Evolutionary conservation across 2,329 filamentous ascomycete species (phyloP).

Genomic region (Chaetomiaceae sp.): DNA sequence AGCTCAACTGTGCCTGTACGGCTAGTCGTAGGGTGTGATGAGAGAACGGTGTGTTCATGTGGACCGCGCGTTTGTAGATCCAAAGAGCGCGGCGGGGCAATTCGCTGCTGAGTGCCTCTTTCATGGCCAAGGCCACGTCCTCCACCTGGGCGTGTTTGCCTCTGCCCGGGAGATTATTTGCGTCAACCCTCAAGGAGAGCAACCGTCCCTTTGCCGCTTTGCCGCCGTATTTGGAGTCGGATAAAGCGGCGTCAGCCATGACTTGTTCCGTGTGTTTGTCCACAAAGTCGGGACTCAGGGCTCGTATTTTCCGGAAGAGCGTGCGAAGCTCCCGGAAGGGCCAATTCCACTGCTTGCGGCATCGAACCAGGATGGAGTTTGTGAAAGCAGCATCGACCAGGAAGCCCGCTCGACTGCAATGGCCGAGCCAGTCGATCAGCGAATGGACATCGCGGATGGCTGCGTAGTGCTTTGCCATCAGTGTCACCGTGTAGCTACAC

Average conservation of each 20-base stretch:
- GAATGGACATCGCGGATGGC: slow-evolving; percentile 36
- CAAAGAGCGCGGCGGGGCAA: slow-evolving; percentile 33
- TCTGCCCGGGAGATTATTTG: slow-evolving; percentile 24
- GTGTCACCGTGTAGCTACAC: slow-evolving; percentile 36
- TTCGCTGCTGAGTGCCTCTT: slow-evolving; percentile 33
- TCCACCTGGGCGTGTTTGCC: slow-evolving; percentile 30
- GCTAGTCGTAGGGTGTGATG: slow-evolving; percentile 44
- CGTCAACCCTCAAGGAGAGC: slow-evolving; percentile 25
- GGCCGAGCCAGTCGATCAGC: slow-evolving; percentile 40
- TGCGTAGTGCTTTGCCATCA: slow-evolving; percentile 43
- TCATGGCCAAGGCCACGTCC: slow-evolving; percentile 40
- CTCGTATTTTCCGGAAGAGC: slow-evolving; percentile 34
- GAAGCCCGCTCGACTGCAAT: slow-evolving; percentile 36
- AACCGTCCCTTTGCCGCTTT: slow-evolving; percentile 23
- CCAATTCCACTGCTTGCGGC: slow-evolving; percentile 37
- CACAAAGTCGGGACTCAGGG: slow-evolving; percentile 31
- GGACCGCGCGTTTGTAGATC: slow-evolving; percentile 38
- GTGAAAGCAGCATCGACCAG: slow-evolving; percentile 36
- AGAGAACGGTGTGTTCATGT: slow-evolving; percentile 36
- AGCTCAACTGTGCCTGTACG: slow-evolving; percentile 40
- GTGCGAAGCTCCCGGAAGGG: slow-evolving; percentile 33
- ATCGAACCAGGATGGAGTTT: slow-evolving; percentile 38
- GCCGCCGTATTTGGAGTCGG: slow-evolving; percentile 27
- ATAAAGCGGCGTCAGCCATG: slow-evolving; percentile 35
- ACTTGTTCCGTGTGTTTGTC: slow-evolving; percentile 39